Conservation (phyloP, 176 grass and related monocot genomes). For the Urochloa ruziziensis region DNA sequence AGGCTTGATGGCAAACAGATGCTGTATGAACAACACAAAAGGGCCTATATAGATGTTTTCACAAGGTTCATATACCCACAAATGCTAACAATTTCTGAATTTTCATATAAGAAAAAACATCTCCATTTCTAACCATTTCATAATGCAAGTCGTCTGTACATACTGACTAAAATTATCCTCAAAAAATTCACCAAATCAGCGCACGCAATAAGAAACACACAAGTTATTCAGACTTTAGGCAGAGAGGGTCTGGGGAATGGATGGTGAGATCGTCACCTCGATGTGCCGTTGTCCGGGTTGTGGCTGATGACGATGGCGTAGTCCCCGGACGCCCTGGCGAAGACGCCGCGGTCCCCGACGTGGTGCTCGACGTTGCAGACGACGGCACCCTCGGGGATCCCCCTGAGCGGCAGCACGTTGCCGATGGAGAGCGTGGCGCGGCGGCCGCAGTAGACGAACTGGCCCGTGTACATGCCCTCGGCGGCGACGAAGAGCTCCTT, state of each 20-base stretch:
- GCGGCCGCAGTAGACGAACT: slow-evolving; percentile 93
- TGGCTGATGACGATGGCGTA: slow-evolving; percentile 96
- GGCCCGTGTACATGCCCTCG: slow-evolving; percentile 93
- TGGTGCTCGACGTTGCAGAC: slow-evolving; percentile 98
- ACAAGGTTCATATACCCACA: neutral
- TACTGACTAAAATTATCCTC: neutral
- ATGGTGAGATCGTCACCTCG: slow-evolving; percentile 33
- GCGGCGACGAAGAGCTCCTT: slow-evolving; percentile 93
- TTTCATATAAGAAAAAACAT: neutral
- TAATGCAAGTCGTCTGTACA: neutral
- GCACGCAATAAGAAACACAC: neutral
- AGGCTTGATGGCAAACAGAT: neutral
- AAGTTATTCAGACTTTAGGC: neutral
- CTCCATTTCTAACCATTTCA: neutral
- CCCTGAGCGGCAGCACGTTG: slow-evolving; percentile 75
- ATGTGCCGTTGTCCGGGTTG: slow-evolving; percentile 90
- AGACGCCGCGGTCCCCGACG: slow-evolving; percentile 81
- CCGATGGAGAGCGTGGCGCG: slow-evolving; percentile 79
- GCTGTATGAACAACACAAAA: neutral
- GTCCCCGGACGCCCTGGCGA: slow-evolving; percentile 73
- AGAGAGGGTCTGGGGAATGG: neutral
- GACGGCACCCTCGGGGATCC: slow-evolving; percentile 81
- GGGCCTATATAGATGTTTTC: neutral
- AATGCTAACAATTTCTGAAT: no score
- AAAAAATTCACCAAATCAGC: neutral